These are phyloP conservation scores for Calonectria hawksworthii DNA, from an alignment of 2,329 filamentous ascomycete genomes.

Conservation along the genomic window DNA sequence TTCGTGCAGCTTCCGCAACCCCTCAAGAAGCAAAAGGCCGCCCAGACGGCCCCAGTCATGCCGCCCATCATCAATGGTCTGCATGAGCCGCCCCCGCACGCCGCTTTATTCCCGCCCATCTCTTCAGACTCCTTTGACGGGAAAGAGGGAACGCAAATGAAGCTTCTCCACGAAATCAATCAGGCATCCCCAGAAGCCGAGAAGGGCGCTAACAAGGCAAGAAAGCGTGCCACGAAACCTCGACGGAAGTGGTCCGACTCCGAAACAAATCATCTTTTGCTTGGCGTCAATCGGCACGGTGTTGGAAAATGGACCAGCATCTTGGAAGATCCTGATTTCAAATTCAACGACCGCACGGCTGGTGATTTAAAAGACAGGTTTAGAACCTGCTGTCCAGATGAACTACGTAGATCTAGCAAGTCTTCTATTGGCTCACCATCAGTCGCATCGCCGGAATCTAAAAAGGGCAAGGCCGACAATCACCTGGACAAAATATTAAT, in stretches of 20 bases:
- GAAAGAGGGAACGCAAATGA: slow-evolving; percentile 59
- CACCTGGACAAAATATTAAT: slow-evolving; percentile 71
- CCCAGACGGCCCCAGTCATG: slow-evolving; percentile 65
- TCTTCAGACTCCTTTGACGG: slow-evolving; percentile 68
- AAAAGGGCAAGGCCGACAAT: slow-evolving; percentile 62
- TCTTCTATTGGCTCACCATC: slow-evolving; percentile 40
- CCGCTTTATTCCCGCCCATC: slow-evolving; percentile 75
- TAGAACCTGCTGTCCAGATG: slow-evolving; percentile 74
- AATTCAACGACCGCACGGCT: slow-evolving; percentile 72
- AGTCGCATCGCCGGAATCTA: slow-evolving; percentile 43
- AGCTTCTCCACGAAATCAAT: slow-evolving; percentile 58
- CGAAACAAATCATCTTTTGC: slow-evolving; percentile 73
- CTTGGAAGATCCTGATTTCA: slow-evolving; percentile 71
- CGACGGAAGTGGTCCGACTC: slow-evolving; percentile 75
- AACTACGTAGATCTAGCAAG: slow-evolving; percentile 64
- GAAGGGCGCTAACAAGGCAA: slow-evolving; percentile 55
- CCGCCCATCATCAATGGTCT: slow-evolving; percentile 77
- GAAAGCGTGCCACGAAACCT: slow-evolving; percentile 69
- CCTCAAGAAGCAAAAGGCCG: slow-evolving; percentile 74
- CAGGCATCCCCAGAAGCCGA: slow-evolving; percentile 52
- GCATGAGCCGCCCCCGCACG: slow-evolving; percentile 72
- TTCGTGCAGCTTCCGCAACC: slow-evolving; percentile 75
- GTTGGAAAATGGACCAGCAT: slow-evolving; percentile 77
- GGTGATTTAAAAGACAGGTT: slow-evolving; percentile 77
- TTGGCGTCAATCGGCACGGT: slow-evolving; percentile 73